Evolutionary conservation across 768 basidiomycete genomes (phyloP).

Genomic region (Botryobasidium botryosum): DNA sequence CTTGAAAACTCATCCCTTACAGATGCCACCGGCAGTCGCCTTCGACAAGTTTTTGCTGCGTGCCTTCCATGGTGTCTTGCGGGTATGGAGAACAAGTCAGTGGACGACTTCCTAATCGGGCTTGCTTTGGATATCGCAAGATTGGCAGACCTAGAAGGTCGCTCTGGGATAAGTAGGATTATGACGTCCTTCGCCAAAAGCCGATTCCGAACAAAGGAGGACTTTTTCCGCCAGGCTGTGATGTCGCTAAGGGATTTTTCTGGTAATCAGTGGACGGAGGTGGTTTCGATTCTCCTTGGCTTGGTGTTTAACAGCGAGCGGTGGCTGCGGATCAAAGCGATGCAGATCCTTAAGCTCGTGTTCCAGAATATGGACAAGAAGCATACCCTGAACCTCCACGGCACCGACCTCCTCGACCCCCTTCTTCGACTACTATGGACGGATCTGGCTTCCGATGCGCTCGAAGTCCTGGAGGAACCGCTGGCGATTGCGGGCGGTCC

Average conservation of each 20-base stretch:
- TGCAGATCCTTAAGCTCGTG: slow-evolving; percentile 79
- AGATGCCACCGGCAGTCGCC: slow-evolving; percentile 49
- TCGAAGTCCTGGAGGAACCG: slow-evolving; percentile 90
- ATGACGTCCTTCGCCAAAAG: slow-evolving; percentile 78
- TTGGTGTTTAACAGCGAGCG: slow-evolving; percentile 66
- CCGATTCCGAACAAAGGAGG: slow-evolving; percentile 82
- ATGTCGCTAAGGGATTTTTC: slow-evolving; percentile 76
- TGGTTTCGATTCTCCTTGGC: slow-evolving; percentile 72
- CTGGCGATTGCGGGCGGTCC: slow-evolving; percentile 45
- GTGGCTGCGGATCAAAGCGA: slow-evolving; percentile 66
- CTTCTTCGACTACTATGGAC: slow-evolving; percentile 77
- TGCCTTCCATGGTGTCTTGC: slow-evolving; percentile 81
- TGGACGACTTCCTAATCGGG: slow-evolving; percentile 40
- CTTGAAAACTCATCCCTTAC: slow-evolving; percentile 47
- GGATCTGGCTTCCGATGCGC: slow-evolving; percentile 64
- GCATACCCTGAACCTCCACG: slow-evolving; percentile 52
- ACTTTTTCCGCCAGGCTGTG: slow-evolving; percentile 82
- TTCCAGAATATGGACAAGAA: slow-evolving; percentile 74
- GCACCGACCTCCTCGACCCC: slow-evolving; percentile 82
- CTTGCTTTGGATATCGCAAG: slow-evolving; percentile 58
- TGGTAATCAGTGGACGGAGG: slow-evolving; percentile 43
- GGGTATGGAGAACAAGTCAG: slow-evolving; percentile 46
- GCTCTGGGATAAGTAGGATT: slow-evolving; percentile 68
- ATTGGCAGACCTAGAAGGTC: slow-evolving; percentile 55
- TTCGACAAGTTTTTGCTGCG: slow-evolving; percentile 68